Evolutionary conservation across 202 grass and related monocot genomes (phyloP).

Genomic region (Eragrostis tef): DNA sequence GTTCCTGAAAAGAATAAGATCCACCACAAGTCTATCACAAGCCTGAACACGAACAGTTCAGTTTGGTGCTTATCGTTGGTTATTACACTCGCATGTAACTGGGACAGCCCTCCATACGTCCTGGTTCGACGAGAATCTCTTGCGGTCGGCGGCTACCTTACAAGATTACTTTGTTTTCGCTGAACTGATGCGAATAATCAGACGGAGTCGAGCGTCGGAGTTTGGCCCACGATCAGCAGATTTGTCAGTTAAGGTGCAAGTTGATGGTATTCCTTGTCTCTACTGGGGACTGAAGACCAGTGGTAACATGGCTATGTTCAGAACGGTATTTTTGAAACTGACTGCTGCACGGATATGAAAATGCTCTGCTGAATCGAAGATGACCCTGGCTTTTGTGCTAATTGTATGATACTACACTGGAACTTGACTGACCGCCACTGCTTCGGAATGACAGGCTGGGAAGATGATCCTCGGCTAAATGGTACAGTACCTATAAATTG

Average conservation of each 20-base stretch:
- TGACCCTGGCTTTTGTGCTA: neutral
- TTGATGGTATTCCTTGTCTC: neutral
- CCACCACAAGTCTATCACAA: no score
- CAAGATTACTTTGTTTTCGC: neutral
- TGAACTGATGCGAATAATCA: conserved; percentile 3
- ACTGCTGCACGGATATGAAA: neutral
- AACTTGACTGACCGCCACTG: neutral
- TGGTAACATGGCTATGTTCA: conserved; percentile 18
- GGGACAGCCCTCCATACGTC: no score
- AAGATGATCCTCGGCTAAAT: neutral
- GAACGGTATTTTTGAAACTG: neutral
- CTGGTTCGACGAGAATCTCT: conserved; percentile 16
- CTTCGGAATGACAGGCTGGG: neutral
- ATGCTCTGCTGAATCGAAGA: neutral
- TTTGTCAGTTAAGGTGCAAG: conserved; percentile 2
- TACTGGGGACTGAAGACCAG: conserved; percentile 3
- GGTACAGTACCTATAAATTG: neutral
- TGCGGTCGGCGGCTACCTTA: conserved; percentile 3
- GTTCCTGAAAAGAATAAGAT: no score
- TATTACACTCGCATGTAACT: no score
- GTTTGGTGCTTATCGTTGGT: no score
- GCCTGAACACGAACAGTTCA: no score
- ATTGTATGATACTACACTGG: neutral
- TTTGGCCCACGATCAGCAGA: conserved; percentile 11
- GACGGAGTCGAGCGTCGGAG: neutral